Evolutionary conservation across 306 rosid species (phyloP).

Genomic region (Prunus armeniaca): DNA sequence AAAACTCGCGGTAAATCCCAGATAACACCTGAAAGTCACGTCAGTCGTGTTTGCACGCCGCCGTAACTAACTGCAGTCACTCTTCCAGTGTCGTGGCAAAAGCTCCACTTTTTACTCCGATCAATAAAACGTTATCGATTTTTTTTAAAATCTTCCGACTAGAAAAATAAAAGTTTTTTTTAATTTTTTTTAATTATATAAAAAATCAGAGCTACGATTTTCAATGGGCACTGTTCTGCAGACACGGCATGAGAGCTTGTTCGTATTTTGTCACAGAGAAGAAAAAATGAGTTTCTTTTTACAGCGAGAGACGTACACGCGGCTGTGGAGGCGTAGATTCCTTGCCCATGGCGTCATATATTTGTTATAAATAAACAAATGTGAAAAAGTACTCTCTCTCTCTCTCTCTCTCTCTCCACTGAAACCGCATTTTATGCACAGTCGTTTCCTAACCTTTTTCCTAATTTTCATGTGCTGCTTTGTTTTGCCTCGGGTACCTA

Average conservation of each 20-base stretch:
- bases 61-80: background rate
- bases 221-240: background rate
- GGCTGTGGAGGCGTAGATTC: conserved; percentile 15
- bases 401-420: background rate
- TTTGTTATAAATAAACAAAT: background rate
- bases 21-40: background rate
- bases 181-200: no score
- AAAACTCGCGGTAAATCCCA: background rate
- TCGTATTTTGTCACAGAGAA: background rate
- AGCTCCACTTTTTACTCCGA: background rate
- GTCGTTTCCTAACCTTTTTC: conserved; percentile 1
- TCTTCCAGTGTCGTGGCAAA: background rate
- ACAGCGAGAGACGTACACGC: conserved; percentile 3
- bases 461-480: conserved; percentile 17
- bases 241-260: background rate
- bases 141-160: no score
- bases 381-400: no score
- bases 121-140: background rate
- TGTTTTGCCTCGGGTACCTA: background rate
- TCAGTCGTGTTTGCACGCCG: conserved; percentile 1
- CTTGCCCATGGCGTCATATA: background rate
- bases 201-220: background rate
- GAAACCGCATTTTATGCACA: conserved; percentile 4
- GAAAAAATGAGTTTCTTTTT: background rate
- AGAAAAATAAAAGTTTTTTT: no score